phyloP scores from a whole-genome alignment of 2,329 filamentous ascomycete species.

The Fusarium camptoceras region DNA sequence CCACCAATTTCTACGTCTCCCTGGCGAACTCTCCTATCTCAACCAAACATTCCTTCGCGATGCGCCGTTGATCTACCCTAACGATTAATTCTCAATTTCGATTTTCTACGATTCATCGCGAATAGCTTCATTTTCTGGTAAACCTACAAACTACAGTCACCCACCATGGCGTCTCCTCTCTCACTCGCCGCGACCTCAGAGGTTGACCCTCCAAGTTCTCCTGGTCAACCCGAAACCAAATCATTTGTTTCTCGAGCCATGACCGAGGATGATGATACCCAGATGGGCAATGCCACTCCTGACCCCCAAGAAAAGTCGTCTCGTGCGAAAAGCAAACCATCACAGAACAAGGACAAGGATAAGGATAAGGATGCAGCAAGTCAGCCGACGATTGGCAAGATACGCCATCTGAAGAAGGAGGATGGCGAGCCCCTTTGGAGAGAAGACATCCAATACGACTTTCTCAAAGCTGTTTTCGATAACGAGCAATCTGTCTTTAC shows the following conservation, averaged over 20 bases:
- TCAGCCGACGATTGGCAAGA: constrained; percentile 70
- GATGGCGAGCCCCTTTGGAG: constrained; percentile 90
- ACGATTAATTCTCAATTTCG: constrained; percentile 17
- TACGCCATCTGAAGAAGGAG: constrained; percentile 87
- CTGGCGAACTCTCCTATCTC: constrained; percentile 21
- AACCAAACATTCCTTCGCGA: constrained; percentile 27
- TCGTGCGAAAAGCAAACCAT: constrained; percentile 52
- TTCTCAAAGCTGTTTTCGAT: constrained; percentile 83
- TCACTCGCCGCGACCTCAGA: constrained; percentile 59
- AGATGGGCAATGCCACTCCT: constrained; percentile 57
- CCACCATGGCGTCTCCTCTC: constrained; percentile 56
- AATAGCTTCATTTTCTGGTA: constrained; percentile 23
- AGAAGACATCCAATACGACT: constrained; percentile 89
- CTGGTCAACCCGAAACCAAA: constrained; percentile 56
- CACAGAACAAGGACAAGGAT: constrained; percentile 45
- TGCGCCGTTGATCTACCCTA: constrained; percentile 38
- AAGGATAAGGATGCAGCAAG: constrained; percentile 47
- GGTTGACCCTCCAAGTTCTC: constrained; percentile 60
- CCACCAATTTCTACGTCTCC: constrained; percentile 26
- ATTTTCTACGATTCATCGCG: background rate
- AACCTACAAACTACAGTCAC: constrained; percentile 6
- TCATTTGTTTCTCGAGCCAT: constrained; percentile 60
- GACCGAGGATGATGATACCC: constrained; percentile 62
- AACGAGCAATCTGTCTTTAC: constrained; percentile 83
- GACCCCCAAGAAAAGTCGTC: constrained; percentile 57